Evolutionary conservation across 345 rosid species (phyloP).

Genomic region (Trapa bicornis): DNA sequence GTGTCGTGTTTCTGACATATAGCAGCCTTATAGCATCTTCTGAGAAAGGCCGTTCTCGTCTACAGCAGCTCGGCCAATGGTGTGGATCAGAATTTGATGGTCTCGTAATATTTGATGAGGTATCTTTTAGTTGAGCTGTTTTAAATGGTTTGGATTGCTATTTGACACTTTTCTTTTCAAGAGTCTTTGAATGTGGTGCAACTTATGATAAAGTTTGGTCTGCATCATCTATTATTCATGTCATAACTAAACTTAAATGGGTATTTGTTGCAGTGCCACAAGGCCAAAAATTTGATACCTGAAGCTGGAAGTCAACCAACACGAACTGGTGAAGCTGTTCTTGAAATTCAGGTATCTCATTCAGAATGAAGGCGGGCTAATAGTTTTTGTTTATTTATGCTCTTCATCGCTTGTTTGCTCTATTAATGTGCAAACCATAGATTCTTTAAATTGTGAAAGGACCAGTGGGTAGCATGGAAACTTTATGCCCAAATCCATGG

Average conservation of each 20-base stretch:
- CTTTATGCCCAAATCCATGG: background rate
- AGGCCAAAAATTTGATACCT: constrained; percentile 96
- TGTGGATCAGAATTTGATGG: constrained; percentile 84
- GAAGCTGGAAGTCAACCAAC: constrained; percentile 99
- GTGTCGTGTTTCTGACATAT: constrained; percentile 89
- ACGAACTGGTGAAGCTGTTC: constrained; percentile 93
- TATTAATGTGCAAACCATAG: background rate
- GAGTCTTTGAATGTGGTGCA: constrained; percentile 1
- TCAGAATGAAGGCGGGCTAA: background rate
- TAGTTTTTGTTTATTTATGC: background rate
- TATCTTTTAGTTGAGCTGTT: constrained; percentile 6
- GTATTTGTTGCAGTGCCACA: constrained; percentile 67
- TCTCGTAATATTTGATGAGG: constrained; percentile 92
- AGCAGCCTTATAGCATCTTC: constrained; percentile 98
- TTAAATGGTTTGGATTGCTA: background rate
- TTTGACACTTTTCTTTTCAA: background rate
- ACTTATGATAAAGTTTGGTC: background rate
- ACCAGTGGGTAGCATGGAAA: background rate
- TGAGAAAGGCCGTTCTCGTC: constrained; percentile 95
- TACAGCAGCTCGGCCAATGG: constrained; percentile 99
- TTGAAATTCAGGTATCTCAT: constrained; percentile 68
- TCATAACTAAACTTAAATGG: constrained; percentile 20
- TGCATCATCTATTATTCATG: constrained; percentile 6
- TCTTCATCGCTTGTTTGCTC: background rate
- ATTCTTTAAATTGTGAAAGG: background rate